Conservation (phyloP, 2,329 filamentous ascomycete species). For the Thermoascus crustaceus region DNA sequence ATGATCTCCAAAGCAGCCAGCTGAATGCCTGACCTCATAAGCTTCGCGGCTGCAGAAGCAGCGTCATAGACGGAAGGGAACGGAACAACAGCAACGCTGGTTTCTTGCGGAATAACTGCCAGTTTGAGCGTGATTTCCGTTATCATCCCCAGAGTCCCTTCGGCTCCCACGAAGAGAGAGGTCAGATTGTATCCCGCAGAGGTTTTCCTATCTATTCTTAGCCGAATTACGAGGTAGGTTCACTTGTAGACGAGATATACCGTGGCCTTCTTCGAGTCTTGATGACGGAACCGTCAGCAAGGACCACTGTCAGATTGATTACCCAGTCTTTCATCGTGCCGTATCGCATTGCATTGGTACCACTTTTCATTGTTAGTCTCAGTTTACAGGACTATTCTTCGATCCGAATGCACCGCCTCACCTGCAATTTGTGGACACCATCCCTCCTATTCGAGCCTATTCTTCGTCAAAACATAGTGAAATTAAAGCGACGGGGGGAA, state of each 20-base stretch:
- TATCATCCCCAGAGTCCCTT: slow-evolving; percentile 72
- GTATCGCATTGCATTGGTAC: slow-evolving; percentile 72
- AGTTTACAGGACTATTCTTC: too few species aligned
- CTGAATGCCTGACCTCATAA: slow-evolving; percentile 69
- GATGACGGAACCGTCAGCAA: slow-evolving; percentile 69
- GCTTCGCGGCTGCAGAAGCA: slow-evolving; percentile 61
- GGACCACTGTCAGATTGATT: slow-evolving; percentile 70
- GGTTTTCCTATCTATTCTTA: slow-evolving; percentile 54
- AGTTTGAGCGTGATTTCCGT: slow-evolving; percentile 78
- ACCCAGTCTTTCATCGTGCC: slow-evolving; percentile 88
- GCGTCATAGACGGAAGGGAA: slow-evolving; percentile 72
- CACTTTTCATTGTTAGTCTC: too few species aligned
- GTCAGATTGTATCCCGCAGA: slow-evolving; percentile 80
- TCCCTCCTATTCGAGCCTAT: slow-evolving; percentile 71
- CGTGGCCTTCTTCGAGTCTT: slow-evolving; percentile 70
- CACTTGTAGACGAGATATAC: too few species aligned
- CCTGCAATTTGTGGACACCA: slow-evolving; percentile 71
- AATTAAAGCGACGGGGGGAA: not conserved
- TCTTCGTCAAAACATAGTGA: slow-evolving; percentile 45
- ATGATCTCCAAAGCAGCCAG: slow-evolving; percentile 79
- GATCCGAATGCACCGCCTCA: too few species aligned
- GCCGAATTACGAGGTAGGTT: too few species aligned
- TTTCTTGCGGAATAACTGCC: slow-evolving; percentile 65
- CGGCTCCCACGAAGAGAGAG: slow-evolving; percentile 68
- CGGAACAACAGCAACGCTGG: slow-evolving; percentile 69